Evolutionary conservation across 2,329 filamentous ascomycete species (phyloP).

Genomic region (Capronia epimyces): DNA sequence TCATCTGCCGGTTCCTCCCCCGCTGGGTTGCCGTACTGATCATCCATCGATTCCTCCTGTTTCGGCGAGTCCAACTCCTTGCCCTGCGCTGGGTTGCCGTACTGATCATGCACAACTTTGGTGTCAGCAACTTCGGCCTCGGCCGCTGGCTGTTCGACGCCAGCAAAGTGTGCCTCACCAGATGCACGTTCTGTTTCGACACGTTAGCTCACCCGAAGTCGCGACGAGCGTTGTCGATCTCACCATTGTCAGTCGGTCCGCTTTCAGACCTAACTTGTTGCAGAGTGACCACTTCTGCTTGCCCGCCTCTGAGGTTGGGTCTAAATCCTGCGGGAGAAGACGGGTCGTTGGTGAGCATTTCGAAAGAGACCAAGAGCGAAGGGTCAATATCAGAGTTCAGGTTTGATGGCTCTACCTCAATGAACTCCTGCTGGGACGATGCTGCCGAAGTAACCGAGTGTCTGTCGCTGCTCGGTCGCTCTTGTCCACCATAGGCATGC

Average conservation of each 20-base stretch:
- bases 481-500: neutral
- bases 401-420: conserved; percentile 3
- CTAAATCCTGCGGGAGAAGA: neutral
- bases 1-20: too few species aligned
- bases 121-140: neutral
- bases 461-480: neutral
- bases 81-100: neutral
- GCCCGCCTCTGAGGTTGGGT: conserved; percentile 11
- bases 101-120: neutral
- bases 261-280: conserved; percentile 3
- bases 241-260: neutral
- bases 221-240: neutral
- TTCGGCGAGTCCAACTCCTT: too few species aligned
- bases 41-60: too few species aligned
- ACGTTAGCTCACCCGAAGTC: neutral
- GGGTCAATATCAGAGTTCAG: conserved; percentile 7
- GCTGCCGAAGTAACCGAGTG: neutral
- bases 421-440: conserved; percentile 13
- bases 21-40: neutral
- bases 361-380: conserved; percentile 16
- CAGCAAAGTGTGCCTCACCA: neutral
- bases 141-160: neutral
- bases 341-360: conserved; percentile 2
- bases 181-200: neutral
- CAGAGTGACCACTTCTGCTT: conserved; percentile 7